Percentiles rank a stretch among this genome's conserved stretches.
Conservation (phyloP, 2,329 filamentous ascomycete genomes). For the Blastomyces emzantsi region DNA sequence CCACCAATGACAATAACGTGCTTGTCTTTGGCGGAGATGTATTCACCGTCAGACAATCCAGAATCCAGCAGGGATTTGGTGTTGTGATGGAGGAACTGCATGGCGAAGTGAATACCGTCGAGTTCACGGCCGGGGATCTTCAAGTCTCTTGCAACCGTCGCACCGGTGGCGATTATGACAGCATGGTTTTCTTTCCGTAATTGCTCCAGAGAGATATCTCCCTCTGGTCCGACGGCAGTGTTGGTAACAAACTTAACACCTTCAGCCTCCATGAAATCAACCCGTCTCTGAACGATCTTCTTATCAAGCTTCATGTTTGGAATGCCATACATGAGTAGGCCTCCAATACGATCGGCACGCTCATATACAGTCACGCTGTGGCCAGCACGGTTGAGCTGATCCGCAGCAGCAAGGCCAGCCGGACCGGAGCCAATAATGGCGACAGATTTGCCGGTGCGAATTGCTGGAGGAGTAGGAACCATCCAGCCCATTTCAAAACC, state of each 20-base stretch:
- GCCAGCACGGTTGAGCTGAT: slow-evolving; percentile 89
- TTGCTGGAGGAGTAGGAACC: slow-evolving; percentile 67
- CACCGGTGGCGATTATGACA: slow-evolving; percentile 84
- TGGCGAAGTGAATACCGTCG: slow-evolving; percentile 87
- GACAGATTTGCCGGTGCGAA: slow-evolving; percentile 78
- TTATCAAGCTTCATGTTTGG: slow-evolving; percentile 99
- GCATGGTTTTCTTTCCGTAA: slow-evolving; percentile 69
- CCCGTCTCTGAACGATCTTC: slow-evolving; percentile 88
- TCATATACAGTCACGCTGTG: slow-evolving; percentile 87
- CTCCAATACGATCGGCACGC: slow-evolving; percentile 80
- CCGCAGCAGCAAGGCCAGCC: slow-evolving; percentile 78
- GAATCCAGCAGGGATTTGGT: slow-evolving; percentile 96
- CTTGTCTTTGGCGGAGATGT: slow-evolving; percentile 94
- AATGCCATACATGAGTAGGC: slow-evolving; percentile 95
- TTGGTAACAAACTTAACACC: slow-evolving; percentile 75
- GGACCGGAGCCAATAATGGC: slow-evolving; percentile 89
- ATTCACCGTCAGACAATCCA: slow-evolving; percentile 68
- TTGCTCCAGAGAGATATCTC: slow-evolving; percentile 57
- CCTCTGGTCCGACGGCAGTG: slow-evolving; percentile 66
- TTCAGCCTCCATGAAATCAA: slow-evolving; percentile 88
- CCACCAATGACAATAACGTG: slow-evolving; percentile 94
- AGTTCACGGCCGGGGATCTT: slow-evolving; percentile 83
- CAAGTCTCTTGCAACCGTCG: slow-evolving; percentile 85
- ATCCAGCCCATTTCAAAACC: slow-evolving; percentile 99
- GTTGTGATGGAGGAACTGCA: slow-evolving; percentile 96